phyloP scores from a whole-genome alignment of 768 basidiomycete genomes.

The Dacryopinax spathularia region DNA sequence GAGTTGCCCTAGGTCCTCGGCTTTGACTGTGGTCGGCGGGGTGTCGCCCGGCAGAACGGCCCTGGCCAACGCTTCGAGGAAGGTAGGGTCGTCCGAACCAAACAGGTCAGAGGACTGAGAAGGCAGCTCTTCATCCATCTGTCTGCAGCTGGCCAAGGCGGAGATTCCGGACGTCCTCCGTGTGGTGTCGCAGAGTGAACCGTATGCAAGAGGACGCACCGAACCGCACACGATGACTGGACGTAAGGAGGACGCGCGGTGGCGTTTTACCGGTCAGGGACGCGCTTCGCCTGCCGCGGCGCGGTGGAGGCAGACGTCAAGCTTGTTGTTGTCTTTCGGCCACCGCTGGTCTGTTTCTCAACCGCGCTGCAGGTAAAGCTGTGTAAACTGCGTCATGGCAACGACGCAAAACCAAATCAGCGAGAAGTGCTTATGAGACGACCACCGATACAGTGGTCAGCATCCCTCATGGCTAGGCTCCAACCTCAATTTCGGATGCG shows the following conservation, averaged over 20 bases:
- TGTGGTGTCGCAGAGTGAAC: not conserved
- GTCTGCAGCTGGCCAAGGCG: not conserved
- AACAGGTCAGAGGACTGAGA: conserved; percentile 19
- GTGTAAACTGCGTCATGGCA: no score
- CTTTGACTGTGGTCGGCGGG: conserved; percentile 4
- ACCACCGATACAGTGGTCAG: no score
- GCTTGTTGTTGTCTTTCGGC: no score
- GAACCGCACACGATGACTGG: not conserved
- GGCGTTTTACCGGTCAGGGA: conserved; percentile 3
- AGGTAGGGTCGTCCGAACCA: conserved; percentile 39
- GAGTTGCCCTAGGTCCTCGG: not conserved
- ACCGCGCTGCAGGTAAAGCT: no score
- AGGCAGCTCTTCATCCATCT: not conserved
- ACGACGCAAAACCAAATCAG: no score
- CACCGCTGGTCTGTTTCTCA: no score
- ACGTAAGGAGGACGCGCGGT: not conserved
- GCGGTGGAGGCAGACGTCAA: no score
- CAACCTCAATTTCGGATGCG: no score
- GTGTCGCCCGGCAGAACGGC: conserved; percentile 38
- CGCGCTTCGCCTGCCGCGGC: no score
- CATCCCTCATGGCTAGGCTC: no score
- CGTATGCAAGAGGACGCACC: not conserved
- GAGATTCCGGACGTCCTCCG: not conserved
- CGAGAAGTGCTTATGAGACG: no score
- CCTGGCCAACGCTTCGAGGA: conserved; percentile 35